Evolutionary conservation across 495 filamentous ascomycete species (phyloP).

Genomic region (Talaromyces nanjingensis): DNA sequence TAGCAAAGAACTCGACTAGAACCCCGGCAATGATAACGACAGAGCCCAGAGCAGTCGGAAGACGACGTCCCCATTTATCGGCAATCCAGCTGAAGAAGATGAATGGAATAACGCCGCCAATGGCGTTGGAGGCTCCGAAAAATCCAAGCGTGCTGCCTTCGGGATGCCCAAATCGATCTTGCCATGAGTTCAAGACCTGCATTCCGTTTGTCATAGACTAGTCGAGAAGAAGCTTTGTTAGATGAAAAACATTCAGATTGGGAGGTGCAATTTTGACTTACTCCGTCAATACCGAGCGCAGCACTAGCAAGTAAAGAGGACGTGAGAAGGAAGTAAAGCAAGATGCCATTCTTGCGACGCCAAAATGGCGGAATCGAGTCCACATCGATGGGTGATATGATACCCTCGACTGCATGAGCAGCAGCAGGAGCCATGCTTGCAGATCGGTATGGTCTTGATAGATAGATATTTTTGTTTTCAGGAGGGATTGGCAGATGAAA

Average conservation of each 20-base stretch:
- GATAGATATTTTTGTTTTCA: not conserved
- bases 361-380: conserved; percentile 21
- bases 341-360: conserved; percentile 24
- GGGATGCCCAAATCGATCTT: conserved; percentile 35
- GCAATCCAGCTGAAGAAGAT: conserved; percentile 53
- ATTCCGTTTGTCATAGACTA: conserved; percentile 30
- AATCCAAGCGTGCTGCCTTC: conserved; percentile 48
- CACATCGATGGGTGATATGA: conserved; percentile 22
- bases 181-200: conserved; percentile 24
- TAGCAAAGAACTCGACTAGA: conserved; percentile 46
- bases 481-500: not conserved
- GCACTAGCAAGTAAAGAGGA: conserved; percentile 23
- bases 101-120: conserved; percentile 55
- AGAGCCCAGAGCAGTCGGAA: conserved; percentile 52
- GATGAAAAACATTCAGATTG: not conserved
- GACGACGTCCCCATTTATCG: conserved; percentile 52
- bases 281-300: conserved; percentile 22
- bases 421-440: conserved; percentile 17
- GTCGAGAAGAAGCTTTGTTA: not conserved
- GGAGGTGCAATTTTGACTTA: conserved; percentile 11
- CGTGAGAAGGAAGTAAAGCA: conserved; percentile 25
- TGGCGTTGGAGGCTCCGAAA: conserved; percentile 57
- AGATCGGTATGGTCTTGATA: not conserved
- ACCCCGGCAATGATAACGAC: conserved; percentile 52
- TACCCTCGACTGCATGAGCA: conserved; percentile 17